Evolutionary conservation across 1,284 basidiomycete species (phyloP).

Genomic region (Cryptococcus deneoformans): DNA sequence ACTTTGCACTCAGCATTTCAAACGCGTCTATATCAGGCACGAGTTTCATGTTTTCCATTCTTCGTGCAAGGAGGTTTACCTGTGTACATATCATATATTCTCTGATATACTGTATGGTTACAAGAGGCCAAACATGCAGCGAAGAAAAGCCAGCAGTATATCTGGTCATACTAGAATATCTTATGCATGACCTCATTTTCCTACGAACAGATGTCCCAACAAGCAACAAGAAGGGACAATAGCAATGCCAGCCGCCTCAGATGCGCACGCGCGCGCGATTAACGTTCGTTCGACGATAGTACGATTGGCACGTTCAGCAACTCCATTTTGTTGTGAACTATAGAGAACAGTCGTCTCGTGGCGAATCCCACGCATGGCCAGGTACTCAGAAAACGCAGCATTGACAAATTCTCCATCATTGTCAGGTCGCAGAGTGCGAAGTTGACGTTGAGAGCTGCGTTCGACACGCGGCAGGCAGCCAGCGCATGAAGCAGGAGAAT

Average conservation of each 20-base stretch:
- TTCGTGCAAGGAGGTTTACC: no score
- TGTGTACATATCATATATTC: no score
- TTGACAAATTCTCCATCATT: conserved; percentile 9
- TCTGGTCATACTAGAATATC: no score
- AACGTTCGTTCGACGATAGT: background rate
- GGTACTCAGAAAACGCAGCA: conserved; percentile 13
- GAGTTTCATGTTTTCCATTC: no score
- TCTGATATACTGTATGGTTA: no score
- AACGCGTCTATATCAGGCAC: background rate
- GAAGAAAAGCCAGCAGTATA: no score
- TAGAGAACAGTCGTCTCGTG: background rate
- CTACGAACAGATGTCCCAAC: no score
- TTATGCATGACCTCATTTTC: no score
- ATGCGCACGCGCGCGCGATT: no score
- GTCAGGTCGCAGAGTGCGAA: conserved; percentile 8
- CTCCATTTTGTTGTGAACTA: background rate
- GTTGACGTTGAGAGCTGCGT: background rate
- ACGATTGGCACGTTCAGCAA: background rate
- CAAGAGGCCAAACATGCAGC: no score
- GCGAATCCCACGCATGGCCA: conserved; percentile 21
- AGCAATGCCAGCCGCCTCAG: no score
- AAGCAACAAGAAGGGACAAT: no score
- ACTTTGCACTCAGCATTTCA: background rate
- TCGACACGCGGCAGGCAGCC: background rate
- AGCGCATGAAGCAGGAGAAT: conserved; percentile 1